Percentiles rank a stretch among this genome's conserved stretches.
Evolutionary conservation across 2,329 filamentous ascomycete species (phyloP).

Genomic region (Oidium heveae): DNA sequence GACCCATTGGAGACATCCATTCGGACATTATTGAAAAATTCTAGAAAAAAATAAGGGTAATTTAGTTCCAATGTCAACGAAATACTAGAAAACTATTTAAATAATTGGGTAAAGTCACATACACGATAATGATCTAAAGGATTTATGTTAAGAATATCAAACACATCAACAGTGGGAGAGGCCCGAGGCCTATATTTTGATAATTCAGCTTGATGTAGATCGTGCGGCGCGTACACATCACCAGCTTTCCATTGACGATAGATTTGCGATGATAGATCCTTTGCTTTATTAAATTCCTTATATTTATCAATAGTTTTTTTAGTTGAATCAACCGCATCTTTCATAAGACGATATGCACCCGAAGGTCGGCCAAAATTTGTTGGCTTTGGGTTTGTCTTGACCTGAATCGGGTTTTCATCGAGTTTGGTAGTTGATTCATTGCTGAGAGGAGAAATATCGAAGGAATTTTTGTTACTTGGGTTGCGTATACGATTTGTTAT

Average conservation of each 20-base stretch:
- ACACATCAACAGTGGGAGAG: slow-evolving; percentile 36
- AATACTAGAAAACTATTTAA: neutral
- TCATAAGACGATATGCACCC: neutral
- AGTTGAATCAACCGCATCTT: neutral
- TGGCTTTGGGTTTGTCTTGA: neutral
- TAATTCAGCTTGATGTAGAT: slow-evolving; percentile 57
- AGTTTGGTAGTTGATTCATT: too few relatives aligned
- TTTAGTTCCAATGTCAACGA: neutral
- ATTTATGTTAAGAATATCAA: slow-evolving; percentile 57
- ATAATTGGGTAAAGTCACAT: slow-evolving; percentile 11
- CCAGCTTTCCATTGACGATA: slow-evolving; percentile 48
- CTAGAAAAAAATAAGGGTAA: slow-evolving; percentile 19
- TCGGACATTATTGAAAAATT: slow-evolving; percentile 85
- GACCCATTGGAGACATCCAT: slow-evolving; percentile 61
- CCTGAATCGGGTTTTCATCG: neutral
- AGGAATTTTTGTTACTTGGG: too few relatives aligned
- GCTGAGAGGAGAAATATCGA: too few relatives aligned
- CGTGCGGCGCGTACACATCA: slow-evolving; percentile 77
- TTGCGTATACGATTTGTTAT: too few relatives aligned
- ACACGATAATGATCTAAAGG: slow-evolving; percentile 78
- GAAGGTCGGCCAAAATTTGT: neutral
- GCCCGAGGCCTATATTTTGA: slow-evolving; percentile 45
- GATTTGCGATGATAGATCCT: slow-evolving; percentile 35
- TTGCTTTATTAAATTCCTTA: neutral
- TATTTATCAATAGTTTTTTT: neutral